phyloP scores from a whole-genome alignment of 495 filamentous ascomycete genomes.

The Gamarada debralockiae region DNA sequence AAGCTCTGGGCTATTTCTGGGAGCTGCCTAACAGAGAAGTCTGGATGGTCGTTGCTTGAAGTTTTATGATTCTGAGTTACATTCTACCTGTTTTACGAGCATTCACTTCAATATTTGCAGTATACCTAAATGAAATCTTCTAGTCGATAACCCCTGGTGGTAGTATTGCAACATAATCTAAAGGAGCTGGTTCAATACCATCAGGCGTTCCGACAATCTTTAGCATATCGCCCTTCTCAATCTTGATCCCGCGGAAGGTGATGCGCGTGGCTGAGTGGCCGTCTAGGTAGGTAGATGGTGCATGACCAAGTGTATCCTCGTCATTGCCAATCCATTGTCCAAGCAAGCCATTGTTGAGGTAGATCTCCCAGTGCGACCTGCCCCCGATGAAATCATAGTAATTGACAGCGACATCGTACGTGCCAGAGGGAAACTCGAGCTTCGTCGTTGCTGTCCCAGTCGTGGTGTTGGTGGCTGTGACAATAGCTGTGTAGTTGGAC shows the following conservation, averaged over 20 bases:
- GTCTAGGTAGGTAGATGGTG: conserved; percentile 52
- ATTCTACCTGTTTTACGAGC: too few relatives aligned
- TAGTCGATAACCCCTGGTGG: conserved; percentile 59
- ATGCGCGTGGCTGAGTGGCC: conserved; percentile 60
- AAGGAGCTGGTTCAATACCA: conserved; percentile 56
- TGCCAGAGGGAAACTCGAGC: conserved; percentile 44
- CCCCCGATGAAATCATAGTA: conserved; percentile 62
- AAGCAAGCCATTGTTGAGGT: conserved; percentile 45
- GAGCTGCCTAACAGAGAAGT: too few relatives aligned
- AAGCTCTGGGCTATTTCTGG: too few relatives aligned
- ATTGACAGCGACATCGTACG: conserved; percentile 60
- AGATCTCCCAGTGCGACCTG: conserved; percentile 47
- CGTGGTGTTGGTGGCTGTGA: conserved; percentile 45
- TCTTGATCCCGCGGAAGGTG: conserved; percentile 47
- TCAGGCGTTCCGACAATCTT: conserved; percentile 57
- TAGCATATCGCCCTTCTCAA: conserved; percentile 51
- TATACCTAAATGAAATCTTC: not conserved
- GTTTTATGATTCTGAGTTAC: too few relatives aligned
- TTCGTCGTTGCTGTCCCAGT: conserved; percentile 43
- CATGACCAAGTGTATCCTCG: conserved; percentile 53
- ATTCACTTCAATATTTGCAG: not conserved
- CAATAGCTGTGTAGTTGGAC: conserved; percentile 42
- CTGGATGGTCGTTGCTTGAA: too few relatives aligned
- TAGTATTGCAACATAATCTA: conserved; percentile 64
- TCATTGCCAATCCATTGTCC: conserved; percentile 55